Evolutionary conservation across 768 basidiomycete genomes (phyloP).

Genomic region (Lyophyllum atratum): DNA sequence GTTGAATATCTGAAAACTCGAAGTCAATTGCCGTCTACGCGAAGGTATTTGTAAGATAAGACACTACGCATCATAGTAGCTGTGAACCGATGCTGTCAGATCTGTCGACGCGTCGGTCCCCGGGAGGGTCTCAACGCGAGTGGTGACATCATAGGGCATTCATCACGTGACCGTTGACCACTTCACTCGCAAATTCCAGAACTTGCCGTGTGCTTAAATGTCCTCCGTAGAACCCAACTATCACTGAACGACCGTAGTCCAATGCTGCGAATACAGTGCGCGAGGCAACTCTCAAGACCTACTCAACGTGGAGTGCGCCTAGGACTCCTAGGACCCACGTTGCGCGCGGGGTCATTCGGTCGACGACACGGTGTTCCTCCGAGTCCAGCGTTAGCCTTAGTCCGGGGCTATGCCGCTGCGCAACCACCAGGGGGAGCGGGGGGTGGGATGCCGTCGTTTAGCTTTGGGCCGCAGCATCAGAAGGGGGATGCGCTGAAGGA

Average conservation of each 20-base stretch:
- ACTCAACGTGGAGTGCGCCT: constrained; percentile 6
- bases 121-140: too few species aligned
- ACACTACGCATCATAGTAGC: too few species aligned
- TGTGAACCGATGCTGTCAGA: too few species aligned
- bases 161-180: not conserved
- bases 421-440: constrained; percentile 41
- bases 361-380: not conserved
- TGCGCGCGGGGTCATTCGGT: constrained; percentile 10
- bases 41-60: too few species aligned
- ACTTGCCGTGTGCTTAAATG: not conserved
- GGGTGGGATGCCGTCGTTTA: constrained; percentile 61
- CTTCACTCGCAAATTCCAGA: constrained; percentile 1
- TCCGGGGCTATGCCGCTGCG: constrained; percentile 44
- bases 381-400: not conserved
- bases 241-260: not conserved
- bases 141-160: not conserved
- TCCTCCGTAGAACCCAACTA: not conserved
- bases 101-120: too few species aligned
- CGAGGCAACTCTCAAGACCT: not conserved
- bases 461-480: constrained; percentile 59
- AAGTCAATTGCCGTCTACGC: too few species aligned
- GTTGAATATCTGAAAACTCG: too few species aligned
- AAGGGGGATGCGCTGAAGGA: constrained; percentile 89
- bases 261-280: constrained; percentile 3
- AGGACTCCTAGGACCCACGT: constrained; percentile 6